Conservation (phyloP, 164 flowering plant species). For the Pachysandra terminalis region DNA sequence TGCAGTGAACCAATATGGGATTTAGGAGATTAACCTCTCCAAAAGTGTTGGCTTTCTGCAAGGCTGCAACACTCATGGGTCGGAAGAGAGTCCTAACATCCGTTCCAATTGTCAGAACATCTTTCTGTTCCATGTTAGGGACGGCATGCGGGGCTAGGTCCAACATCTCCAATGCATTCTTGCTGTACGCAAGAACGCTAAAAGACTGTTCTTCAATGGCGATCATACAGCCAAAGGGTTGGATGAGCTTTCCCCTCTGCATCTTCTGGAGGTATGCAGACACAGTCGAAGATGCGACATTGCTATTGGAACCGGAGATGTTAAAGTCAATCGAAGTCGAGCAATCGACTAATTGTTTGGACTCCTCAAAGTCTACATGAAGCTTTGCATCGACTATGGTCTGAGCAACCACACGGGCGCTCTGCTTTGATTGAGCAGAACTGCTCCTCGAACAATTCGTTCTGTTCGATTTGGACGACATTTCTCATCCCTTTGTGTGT, state of each 20-base stretch:
- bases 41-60: conserved; percentile 57
- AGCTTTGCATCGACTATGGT: conserved; percentile 68
- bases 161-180: conserved; percentile 74
- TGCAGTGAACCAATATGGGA: conserved; percentile 63
- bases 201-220: conserved; percentile 54
- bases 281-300: conserved; percentile 44
- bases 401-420: conserved; percentile 47
- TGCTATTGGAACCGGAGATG: conserved; percentile 35
- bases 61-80: conserved; percentile 49
- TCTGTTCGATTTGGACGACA: conserved; percentile 56
- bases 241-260: conserved; percentile 60
- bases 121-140: conserved; percentile 65
- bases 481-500: conserved; percentile 17
- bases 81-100: conserved; percentile 57
- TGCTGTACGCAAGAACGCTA: conserved; percentile 58
- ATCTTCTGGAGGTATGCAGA: conserved; percentile 58
- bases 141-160: conserved; percentile 67
- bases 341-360: conserved; percentile 45
- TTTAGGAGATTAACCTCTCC: conserved; percentile 62
- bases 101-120: conserved; percentile 50
- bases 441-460: conserved; percentile 47
- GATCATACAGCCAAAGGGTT: conserved; percentile 70
- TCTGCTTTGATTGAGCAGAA: conserved; percentile 49
- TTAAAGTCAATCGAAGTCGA: conserved; percentile 50
- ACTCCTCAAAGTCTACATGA: conserved; percentile 52